A percentile compares a stretch with the other conserved stretches of the same genome.
phyloP scores from a whole-genome alignment of 2,329 filamentous ascomycete genomes.

The Botrytis squamosa region DNA sequence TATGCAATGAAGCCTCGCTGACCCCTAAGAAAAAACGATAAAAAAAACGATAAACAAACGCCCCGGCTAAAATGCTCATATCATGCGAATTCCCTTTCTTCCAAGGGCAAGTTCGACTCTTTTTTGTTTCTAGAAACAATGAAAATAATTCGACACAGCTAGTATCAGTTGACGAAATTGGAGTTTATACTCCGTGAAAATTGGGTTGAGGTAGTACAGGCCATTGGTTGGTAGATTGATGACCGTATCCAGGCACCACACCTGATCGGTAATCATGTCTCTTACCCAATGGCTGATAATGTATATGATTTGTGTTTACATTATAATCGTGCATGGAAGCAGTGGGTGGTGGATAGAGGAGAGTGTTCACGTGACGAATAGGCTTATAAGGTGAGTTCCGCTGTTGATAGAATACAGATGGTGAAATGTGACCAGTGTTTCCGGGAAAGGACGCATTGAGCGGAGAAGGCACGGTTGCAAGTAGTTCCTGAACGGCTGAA shows the following conservation, averaged over 20 bases:
- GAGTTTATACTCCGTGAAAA: constrained; percentile 29
- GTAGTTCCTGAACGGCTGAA: constrained; percentile 36
- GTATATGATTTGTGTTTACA: constrained; percentile 67
- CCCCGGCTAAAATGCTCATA: background rate
- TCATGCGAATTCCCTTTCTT: constrained; percentile 13
- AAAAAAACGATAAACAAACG: background rate
- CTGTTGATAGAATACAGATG: constrained; percentile 82
- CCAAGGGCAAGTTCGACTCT: background rate
- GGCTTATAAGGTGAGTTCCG: constrained; percentile 91
- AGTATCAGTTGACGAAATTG: background rate
- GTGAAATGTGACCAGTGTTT: constrained; percentile 61
- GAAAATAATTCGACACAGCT: background rate
- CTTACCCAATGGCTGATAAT: constrained; percentile 76
- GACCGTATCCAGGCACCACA: constrained; percentile 61
- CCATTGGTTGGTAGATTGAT: constrained; percentile 32
- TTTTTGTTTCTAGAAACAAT: background rate
- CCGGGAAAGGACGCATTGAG: constrained; percentile 41
- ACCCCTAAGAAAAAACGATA: background rate
- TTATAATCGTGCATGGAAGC: constrained; percentile 74
- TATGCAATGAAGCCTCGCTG: background rate
- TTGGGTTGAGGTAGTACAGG: constrained; percentile 40
- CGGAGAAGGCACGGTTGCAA: constrained; percentile 41
- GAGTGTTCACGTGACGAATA: constrained; percentile 81
- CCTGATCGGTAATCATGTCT: constrained; percentile 66
- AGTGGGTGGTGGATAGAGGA: constrained; percentile 85